These are phyloP conservation scores for Inga laurina DNA, from an alignment of 306 rosid species.

Conservation along the genomic window DNA sequence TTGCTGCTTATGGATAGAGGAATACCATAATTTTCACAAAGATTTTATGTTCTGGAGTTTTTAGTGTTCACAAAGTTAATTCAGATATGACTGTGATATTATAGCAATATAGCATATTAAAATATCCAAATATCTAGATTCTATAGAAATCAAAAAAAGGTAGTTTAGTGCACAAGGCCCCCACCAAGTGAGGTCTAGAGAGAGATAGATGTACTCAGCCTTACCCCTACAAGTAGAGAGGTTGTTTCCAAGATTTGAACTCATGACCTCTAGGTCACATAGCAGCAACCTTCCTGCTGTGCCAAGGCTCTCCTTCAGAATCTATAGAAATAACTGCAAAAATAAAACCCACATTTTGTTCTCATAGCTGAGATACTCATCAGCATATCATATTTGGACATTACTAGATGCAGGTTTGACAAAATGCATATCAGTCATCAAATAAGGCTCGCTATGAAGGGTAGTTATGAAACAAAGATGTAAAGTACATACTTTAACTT, in stretches of 20 bases:
- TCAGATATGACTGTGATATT: neutral
- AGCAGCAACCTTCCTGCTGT: too few species aligned
- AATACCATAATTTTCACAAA: neutral
- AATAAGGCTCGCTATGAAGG: slow-evolving; percentile 9
- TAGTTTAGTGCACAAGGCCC: too few species aligned
- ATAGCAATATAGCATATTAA: neutral
- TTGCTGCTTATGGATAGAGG: neutral
- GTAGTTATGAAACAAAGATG: slow-evolving; percentile 3
- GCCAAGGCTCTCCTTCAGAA: too few species aligned
- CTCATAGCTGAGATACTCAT: neutral
- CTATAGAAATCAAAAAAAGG: too few species aligned
- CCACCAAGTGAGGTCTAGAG: too few species aligned
- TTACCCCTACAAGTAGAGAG: too few species aligned
- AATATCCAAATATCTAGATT: neutral
- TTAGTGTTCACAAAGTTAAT: slow-evolving; percentile 7
- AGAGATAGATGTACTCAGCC: too few species aligned
- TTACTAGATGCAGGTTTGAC: slow-evolving; percentile 3
- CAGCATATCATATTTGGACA: slow-evolving; percentile 9
- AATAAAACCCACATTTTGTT: neutral
- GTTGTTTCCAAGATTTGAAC: too few species aligned
- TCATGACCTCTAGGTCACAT: too few species aligned
- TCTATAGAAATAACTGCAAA: neutral
- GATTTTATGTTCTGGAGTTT: neutral
- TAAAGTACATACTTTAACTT: neutral
- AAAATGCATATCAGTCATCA: slow-evolving; percentile 4